Evolutionary conservation across 345 rosid species (phyloP), one percentile per base, ranked within the genome.

Genomic region (Cardiospermum halicacabum): DNA sequence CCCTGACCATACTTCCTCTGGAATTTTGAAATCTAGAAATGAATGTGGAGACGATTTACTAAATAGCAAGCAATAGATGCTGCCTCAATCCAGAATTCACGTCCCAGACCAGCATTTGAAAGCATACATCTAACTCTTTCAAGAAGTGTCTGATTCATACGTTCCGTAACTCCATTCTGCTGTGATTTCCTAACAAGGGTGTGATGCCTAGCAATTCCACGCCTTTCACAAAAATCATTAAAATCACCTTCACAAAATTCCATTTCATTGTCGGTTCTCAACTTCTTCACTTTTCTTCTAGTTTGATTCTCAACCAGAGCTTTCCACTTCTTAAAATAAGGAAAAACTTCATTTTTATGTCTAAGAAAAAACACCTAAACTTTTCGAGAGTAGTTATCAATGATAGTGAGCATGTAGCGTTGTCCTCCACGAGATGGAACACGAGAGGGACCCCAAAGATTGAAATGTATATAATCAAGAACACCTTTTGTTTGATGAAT

Each of bases 101-200:
- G 53, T 16, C 42, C 37, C 25, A 68, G 13, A 7, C 65, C 7
- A 15, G 0, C n/a, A 24, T 26, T 58, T 4, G 37, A 7, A 8
- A 69, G 24, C 37, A 60, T 51, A 26, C 60, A 69, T 0, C 45
- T 15, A 4, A 34, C 53, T 16, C 22, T 50, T 19, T 69, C 53
- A 13, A 69, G 0, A 4, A 32, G 51, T 0, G 53, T 60, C 7
- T 25, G 7, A 31, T 50, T 68, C 50, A 34, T 24, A 4, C 26
- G 7, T n/a, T 53, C 48, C 12, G 7, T 24, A 54, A 5, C n/a
- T n/a, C n/a, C n/a, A n/a, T n/a, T n/a, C n/a, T n/a, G n/a, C n/a
- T n/a, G n/a, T n/a, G n/a, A n/a, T n/a, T n/a, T n/a, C n/a, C n/a
- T n/a, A n/a, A n/a, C n/a, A n/a, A n/a, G n/a, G n/a, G n/a, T n/a